Base-by-base conservation (phyloP, 108 stramenopile species). In the Chaetoceros tenuissimus region DNA sequence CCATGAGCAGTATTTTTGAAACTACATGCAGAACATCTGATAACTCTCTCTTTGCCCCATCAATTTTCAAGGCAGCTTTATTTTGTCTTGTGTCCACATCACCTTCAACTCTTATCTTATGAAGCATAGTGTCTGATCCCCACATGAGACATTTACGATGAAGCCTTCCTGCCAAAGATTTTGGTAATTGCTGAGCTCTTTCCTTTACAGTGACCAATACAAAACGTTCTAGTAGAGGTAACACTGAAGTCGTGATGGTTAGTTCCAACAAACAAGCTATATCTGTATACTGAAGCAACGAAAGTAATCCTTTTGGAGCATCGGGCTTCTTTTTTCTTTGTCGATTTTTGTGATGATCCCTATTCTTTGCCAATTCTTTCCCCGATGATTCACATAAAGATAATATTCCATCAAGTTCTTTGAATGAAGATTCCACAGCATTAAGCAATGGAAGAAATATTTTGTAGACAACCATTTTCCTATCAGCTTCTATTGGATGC, bases 261-360 rank as follows among this genome's bases (percentile, higher is more conserved):
- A 85, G 82, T 55, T 92, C 90, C 56, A 87, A 61, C 1, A 85
- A 54, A 55, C 76, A 80, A 13, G 84, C 90, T 29, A 92, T 65
- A 51, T 92, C 86, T 40, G 86, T 87, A 58, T 92, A 92, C 52
- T 92, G 74, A 48, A 78, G 79, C 31, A 92, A 58, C 0, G 90
- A 92, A 19, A 92, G 63, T 75, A 92, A 73, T 44, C 86, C 86
- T 18, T 55, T 48, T 10, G 90, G 86, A 46, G 79, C 81, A 22
- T 64, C 72, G 17, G 85, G 78, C 43, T 66, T 66, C 16, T 70
- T 67, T 24, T 57, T 74, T 31, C 30, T 44, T 60, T 25, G 21
- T 30, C 23, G 51, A n/a, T 0, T 20, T 61, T 29, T 7, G 17
- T 28, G 57, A 24, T 30, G 3, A 25, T 49, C 48, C 0, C 57